Base-by-base conservation (phyloP, 2,329 filamentous ascomycete genomes). In the Setomelanomma holmii region DNA sequence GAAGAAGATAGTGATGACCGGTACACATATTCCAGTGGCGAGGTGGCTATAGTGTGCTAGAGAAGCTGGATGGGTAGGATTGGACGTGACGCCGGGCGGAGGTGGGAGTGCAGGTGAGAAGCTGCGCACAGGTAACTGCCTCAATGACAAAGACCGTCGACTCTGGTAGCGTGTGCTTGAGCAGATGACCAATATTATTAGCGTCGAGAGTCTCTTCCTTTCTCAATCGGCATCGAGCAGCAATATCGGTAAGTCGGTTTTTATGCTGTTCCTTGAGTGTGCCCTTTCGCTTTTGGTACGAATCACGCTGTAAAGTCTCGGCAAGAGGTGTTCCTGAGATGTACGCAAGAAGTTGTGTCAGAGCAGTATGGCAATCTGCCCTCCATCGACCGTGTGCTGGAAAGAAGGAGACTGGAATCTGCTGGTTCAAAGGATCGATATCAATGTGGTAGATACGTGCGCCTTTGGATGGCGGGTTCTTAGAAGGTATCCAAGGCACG, bases 381-480 rank as follows among this genome's bases (percentile, higher is more conserved):
- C 84, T 82, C 73, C 87, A 91, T 1, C 89, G 82, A 2, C 82
- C 82, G 54, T 84, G 78, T 1, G 89, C 86, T 8, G 82, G 79
- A 40, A 92, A 82, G 63, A 91, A 92, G 66, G 88, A 88, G 17
- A 91, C 78, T 0, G 88, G 88, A 80, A 91, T 91, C 70, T 87
- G 82, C 71, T 88, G 85, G 76, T 89, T 89, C 21, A 88, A 74
- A 1, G 86, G 85, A 59, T 89, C 86, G 40, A 86, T 79, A 60
- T 89, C 86, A 38, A 89, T 79, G 62, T 89, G 86, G 74, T 84
- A 87, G 49, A 89, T 76, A 55, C 78, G 79, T 17, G 82, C 82
- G 14, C 80, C 78, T 2, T 77, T 72, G 1, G 72, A 72, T 0
- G 86, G 86, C 58, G 79, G 79, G 72, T 84, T 86, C 12, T 27